Evolutionary conservation across 2,329 filamentous ascomycete genomes (phyloP), one percentile per base, ranked within the genome.

Genomic region (Dichotomopilus funicola): DNA sequence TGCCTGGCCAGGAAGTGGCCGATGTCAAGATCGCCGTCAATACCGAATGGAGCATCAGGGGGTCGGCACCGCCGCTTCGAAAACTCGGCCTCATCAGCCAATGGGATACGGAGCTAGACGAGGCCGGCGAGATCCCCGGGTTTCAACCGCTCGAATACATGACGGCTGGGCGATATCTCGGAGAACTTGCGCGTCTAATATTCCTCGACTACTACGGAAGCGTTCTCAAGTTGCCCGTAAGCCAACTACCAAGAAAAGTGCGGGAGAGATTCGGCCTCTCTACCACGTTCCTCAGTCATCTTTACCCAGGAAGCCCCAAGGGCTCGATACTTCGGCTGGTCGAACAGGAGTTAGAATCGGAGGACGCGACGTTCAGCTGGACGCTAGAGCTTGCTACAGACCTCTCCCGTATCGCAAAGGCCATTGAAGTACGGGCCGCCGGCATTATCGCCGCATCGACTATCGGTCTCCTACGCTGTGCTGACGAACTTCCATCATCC

Each of bases 91-190:
- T 91, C 48, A 80, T 89, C 51, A 91, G 81, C 8, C 72, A 72
- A 38, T 92, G 88, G 88, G 89, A 94, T 64, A 71, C 75, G 8
- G 72, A 78, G 56, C 76, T 94, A 5, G 87, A 91, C 62, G 70
- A 71, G 4, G 79, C 83, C 46, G 86, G 85, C 62, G 85, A 89
- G 63, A 75, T 75, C 6, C 86, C 88, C 0, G 88, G 88, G 0
- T 91, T 92, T 63, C 88, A 92, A 61, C 88, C 88, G 0, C 80
- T 92, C 19, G 89, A 94, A 67, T 92, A 91, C 70, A 89, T 92
- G 86, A 91, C 87, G 0, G 82, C 87, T 2, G 88, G 88, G 2
- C 78, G 88, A 42, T 91, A 91, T 66, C 77, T 91, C 4, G 88
- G 88, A 50, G 88, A 91, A 69, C 79, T 91, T 9, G 85, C 86